Percentiles rank a stretch among this genome's conserved stretches.
These are phyloP conservation scores for Magnaporthiopsis rhizophila DNA, from an alignment of 2,329 filamentous ascomycete genomes.

Conservation along the genomic window DNA sequence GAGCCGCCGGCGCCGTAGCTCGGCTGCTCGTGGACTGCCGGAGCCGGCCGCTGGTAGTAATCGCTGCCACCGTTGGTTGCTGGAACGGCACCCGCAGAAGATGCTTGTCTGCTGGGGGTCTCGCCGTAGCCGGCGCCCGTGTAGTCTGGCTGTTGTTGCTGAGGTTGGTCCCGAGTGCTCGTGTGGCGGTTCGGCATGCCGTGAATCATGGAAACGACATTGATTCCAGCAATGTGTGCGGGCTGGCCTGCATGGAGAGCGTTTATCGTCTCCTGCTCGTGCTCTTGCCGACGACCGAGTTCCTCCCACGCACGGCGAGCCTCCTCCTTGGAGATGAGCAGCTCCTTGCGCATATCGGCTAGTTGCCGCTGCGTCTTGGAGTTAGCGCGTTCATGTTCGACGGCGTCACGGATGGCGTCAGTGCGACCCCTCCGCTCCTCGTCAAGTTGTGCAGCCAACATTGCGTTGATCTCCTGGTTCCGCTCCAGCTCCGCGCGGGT, in stretches of 20 bases:
- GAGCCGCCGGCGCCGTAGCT: slow-evolving; percentile 35
- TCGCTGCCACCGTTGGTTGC: slow-evolving; percentile 26
- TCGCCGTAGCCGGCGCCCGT: background rate
- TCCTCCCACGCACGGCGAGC: slow-evolving; percentile 96
- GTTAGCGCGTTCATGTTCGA: slow-evolving; percentile 62
- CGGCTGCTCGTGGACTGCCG: slow-evolving; percentile 30
- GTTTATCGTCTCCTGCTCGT: slow-evolving; percentile 78
- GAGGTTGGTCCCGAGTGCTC: slow-evolving; percentile 32
- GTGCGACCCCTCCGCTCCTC: slow-evolving; percentile 63
- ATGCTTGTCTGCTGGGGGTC: slow-evolving; percentile 13
- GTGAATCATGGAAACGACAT: slow-evolving; percentile 88
- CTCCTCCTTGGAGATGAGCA: slow-evolving; percentile 93
- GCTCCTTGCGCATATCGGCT: slow-evolving; percentile 85
- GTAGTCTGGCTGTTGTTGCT: slow-evolving; percentile 25
- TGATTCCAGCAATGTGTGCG: slow-evolving; percentile 84
- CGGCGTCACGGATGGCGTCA: slow-evolving; percentile 57
- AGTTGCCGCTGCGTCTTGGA: slow-evolving; percentile 66
- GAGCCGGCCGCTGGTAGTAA: slow-evolving; percentile 35
- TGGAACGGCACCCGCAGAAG: background rate
- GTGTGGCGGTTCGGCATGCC: slow-evolving; percentile 51
- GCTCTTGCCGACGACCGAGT: slow-evolving; percentile 83
- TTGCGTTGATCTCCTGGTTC: slow-evolving; percentile 70
- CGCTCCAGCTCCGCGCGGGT: slow-evolving; percentile 83
- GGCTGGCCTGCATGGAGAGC: slow-evolving; percentile 83
- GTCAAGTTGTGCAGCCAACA: slow-evolving; percentile 68